Conservation (phyloP, 352 stramenopile species). For the Phytophthora fragariaefolia region DNA sequence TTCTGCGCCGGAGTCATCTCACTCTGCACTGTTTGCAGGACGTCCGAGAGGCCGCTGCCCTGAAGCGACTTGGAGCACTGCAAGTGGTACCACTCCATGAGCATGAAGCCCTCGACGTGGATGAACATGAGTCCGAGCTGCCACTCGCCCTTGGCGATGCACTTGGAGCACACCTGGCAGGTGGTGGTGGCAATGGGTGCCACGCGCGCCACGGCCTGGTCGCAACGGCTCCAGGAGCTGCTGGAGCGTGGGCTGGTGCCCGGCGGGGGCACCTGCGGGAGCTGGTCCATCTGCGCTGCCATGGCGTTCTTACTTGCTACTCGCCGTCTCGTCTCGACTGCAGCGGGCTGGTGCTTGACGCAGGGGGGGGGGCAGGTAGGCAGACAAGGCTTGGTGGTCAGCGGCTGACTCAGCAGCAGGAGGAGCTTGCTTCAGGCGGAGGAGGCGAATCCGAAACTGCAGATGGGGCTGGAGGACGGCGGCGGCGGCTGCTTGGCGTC, state of each 20-base stretch:
- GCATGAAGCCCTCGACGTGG: slow-evolving; percentile 87
- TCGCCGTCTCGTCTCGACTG: slow-evolving; percentile 20
- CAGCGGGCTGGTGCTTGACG: slow-evolving; percentile 6
- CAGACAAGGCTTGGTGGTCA: slow-evolving; percentile 27
- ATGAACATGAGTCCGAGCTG: slow-evolving; percentile 88
- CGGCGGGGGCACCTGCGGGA: slow-evolving; percentile 38
- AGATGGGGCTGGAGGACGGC: slow-evolving; percentile 27
- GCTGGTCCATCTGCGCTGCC: slow-evolving; percentile 51
- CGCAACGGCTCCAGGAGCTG: slow-evolving; percentile 78
- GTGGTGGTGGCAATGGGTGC: slow-evolving; percentile 79
- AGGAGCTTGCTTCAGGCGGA: slow-evolving; percentile 5
- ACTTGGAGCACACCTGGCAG: slow-evolving; percentile 72
- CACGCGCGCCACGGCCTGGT: slow-evolving; percentile 79
- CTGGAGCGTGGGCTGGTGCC: slow-evolving; percentile 50
- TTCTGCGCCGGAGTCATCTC: slow-evolving; percentile 69
- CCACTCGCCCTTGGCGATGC: slow-evolving; percentile 70
- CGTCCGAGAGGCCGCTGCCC: slow-evolving; percentile 50
- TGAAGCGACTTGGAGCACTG: slow-evolving; percentile 64
- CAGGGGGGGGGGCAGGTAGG: not conserved
- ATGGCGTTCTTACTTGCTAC: no score
- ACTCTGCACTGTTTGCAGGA: slow-evolving; percentile 66
- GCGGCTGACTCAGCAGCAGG: not conserved
- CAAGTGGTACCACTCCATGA: slow-evolving; percentile 89
- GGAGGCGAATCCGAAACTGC: slow-evolving; percentile 32
- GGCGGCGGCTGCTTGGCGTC: slow-evolving; percentile 12